phyloP scores from a whole-genome alignment of 441 rosid genomes.

The Erysimum pusillum region DNA sequence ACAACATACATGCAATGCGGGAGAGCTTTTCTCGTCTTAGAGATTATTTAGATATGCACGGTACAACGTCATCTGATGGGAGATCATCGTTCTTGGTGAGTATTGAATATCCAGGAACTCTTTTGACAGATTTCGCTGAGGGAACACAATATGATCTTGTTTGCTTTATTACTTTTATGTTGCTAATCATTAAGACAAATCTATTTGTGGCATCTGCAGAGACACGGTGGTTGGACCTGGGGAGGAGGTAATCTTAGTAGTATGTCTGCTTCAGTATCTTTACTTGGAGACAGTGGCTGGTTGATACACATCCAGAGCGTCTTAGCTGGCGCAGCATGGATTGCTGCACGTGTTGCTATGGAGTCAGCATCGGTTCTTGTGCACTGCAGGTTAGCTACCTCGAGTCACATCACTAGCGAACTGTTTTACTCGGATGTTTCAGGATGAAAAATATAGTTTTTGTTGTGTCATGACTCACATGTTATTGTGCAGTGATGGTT shows the following conservation, averaged over 20 bases:
- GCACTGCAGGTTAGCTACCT: constrained; percentile 87
- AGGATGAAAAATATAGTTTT: neutral
- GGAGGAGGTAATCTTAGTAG: constrained; percentile 99
- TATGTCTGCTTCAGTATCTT: constrained; percentile 99
- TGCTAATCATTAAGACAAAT: constrained; percentile 20
- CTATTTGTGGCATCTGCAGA: constrained; percentile 59
- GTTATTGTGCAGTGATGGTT: constrained; percentile 82
- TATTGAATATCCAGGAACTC: constrained; percentile 35
- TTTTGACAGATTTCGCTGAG: neutral
- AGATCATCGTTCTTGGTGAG: constrained; percentile 96
- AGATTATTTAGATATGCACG: constrained; percentile 96
- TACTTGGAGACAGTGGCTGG: constrained; percentile 99
- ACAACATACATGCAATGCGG: constrained; percentile 99
- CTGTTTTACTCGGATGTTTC: constrained; percentile 15
- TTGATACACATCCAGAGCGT: constrained; percentile 93
- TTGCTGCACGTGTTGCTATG: constrained; percentile 92
- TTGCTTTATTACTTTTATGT: neutral
- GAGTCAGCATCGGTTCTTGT: constrained; percentile 99
- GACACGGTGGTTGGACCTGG: constrained; percentile 99
- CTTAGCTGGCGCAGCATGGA: constrained; percentile 99
- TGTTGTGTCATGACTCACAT: constrained; percentile 21
- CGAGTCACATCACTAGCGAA: constrained; percentile 21
- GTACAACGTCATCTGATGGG: constrained; percentile 96
- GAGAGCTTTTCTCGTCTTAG: constrained; percentile 97
- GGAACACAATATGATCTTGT: constrained; percentile 2